Evolutionary conservation across 768 basidiomycete genomes (phyloP).

Genomic region (Mycena pura): DNA sequence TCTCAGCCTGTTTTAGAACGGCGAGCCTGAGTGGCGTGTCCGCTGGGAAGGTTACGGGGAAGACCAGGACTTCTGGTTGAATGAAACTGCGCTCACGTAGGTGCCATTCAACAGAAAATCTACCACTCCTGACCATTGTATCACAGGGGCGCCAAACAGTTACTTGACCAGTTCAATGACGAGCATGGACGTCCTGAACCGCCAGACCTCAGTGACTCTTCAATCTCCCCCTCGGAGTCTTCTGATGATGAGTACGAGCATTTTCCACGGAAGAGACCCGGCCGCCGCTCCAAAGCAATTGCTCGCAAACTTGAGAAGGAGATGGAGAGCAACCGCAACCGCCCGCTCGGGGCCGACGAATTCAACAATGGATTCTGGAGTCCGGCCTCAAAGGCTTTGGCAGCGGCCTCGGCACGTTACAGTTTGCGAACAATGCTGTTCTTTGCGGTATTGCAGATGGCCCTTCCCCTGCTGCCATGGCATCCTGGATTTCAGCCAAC

Average conservation of each 20-base stretch:
- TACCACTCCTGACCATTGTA: too few relatives aligned
- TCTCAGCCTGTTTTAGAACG: neutral
- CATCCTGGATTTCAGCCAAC: constrained; percentile 19
- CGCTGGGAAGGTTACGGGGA: neutral
- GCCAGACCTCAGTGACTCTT: too few relatives aligned
- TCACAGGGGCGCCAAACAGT: too few relatives aligned
- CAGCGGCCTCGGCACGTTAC: constrained; percentile 18
- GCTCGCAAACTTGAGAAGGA: constrained; percentile 11
- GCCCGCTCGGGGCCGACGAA: neutral
- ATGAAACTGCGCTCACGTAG: neutral
- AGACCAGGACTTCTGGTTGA: neutral
- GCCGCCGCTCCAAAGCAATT: too few relatives aligned
- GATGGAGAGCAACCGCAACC: neutral
- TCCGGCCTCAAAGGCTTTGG: neutral
- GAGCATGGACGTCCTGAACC: too few relatives aligned
- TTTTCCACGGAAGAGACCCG: too few relatives aligned
- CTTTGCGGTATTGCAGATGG: constrained; percentile 7
- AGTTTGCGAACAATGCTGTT: constrained; percentile 25
- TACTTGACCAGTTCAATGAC: too few relatives aligned
- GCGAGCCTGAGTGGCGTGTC: neutral
- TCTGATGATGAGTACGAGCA: too few relatives aligned
- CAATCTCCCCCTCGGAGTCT: too few relatives aligned
- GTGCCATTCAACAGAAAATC: too few relatives aligned
- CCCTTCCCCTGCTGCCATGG: constrained; percentile 5
- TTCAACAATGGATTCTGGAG: constrained; percentile 7